These are phyloP conservation scores for Boletus rufocinnamomeus DNA, from an alignment of 768 basidiomycete genomes.

Conservation along the genomic window DNA sequence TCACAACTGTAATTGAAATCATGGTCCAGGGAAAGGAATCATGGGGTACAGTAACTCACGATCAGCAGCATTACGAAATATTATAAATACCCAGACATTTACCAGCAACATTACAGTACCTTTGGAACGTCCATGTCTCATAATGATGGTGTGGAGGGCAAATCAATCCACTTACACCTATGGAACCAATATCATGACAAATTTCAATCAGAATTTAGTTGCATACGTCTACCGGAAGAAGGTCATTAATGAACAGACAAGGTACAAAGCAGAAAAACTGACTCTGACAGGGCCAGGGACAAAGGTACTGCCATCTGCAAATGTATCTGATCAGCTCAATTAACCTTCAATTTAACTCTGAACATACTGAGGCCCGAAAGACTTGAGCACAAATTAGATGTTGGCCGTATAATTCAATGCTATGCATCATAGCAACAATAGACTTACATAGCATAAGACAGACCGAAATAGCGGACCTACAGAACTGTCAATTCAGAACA, in stretches of 20 bases:
- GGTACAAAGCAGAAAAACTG: neutral
- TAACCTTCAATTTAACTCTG: neutral
- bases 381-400: neutral
- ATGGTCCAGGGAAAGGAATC: neutral
- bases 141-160: neutral
- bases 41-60: neutral
- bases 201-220: neutral
- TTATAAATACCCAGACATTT: neutral
- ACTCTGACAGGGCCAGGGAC: neutral
- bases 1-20: neutral
- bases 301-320: constrained; percentile 1
- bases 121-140: neutral
- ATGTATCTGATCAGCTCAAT: neutral
- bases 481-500: neutral
- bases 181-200: neutral
- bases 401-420: neutral
- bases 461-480: neutral
- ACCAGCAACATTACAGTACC: neutral
- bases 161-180: neutral
- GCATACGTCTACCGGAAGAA: neutral
- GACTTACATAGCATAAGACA: neutral
- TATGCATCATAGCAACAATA: neutral
- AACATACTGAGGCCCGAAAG: neutral
- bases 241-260: neutral
- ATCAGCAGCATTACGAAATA: neutral